These are phyloP conservation scores for Boletus rufocinnamomeus DNA, from an alignment of 768 basidiomycete genomes.

Conservation along the genomic window DNA sequence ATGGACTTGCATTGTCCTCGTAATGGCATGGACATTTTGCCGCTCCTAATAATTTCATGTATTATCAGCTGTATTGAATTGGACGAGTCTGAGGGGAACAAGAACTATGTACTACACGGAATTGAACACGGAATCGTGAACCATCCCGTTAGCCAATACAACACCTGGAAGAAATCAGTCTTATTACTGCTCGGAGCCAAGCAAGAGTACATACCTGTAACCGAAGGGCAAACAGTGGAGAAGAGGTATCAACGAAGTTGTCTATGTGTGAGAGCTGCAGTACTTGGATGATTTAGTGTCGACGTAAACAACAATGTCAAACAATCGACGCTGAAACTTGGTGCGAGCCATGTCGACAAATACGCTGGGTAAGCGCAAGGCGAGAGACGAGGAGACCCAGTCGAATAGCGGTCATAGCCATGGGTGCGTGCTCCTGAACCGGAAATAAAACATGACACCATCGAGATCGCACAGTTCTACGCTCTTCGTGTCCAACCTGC, in stretches of 20 bases:
- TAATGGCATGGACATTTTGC: too few relatives aligned
- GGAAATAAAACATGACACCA: not conserved
- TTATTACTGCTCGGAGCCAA: not conserved
- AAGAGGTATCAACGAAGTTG: not conserved
- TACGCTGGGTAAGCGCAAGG: conserved; percentile 33
- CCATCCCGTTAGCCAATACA: too few relatives aligned
- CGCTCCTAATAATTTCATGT: too few relatives aligned
- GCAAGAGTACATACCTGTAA: not conserved
- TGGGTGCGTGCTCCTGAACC: conserved; percentile 19
- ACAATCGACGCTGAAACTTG: not conserved
- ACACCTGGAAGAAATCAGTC: not conserved
- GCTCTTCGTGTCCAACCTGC: conserved; percentile 90
- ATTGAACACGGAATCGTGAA: too few relatives aligned
- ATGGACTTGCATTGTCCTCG: too few relatives aligned
- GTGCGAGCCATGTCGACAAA: conserved; percentile 7
- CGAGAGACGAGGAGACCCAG: conserved; percentile 18
- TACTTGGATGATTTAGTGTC: not conserved
- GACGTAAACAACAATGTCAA: conserved; percentile 9
- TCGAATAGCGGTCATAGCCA: conserved; percentile 11
- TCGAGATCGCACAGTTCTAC: conserved; percentile 57
- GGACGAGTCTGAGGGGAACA: not conserved
- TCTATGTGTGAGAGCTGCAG: not conserved
- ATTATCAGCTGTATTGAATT: not conserved
- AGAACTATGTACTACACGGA: not conserved
- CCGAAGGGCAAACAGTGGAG: not conserved